Evolutionary conservation across 768 basidiomycete species (phyloP), one percentile per base, ranked within the genome.

Genomic region (Amanita muscaria): DNA sequence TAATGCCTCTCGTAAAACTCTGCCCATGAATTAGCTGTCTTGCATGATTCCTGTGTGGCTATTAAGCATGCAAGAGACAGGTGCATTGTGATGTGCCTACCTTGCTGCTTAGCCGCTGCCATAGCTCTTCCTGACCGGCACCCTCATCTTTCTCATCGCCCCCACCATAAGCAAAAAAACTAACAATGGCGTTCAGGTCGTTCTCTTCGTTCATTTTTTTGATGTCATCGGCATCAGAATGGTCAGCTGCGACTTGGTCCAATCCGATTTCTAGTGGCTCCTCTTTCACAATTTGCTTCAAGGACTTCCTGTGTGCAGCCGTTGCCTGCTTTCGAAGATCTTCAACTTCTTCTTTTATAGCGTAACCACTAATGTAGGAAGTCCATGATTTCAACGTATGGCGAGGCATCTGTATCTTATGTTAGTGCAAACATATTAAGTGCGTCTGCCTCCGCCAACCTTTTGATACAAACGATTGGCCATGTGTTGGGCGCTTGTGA

Each of bases 321-420:
- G 63, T 64, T 15, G 73, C 71, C 41, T 64, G 68, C 56, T 77
- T 76, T 42, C 70, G 65, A 42, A 71, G 56, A 4, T 59, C 53
- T n/a, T 76, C 77, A 9, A 82, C 47, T 31, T 67, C 59, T 8
- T 63, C 55, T 18, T 59, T 60, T 8, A 67, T 30, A 42, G 57
- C 16, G 18, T 5, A 56, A 41, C 48, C 49, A 23, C 50, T 34
- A 15, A 77, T 40, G 37, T 70, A 66, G n/a, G 53, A 55, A 24
- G 43, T 51, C 81, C 81, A 85, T 11, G 80, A 81, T 6, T 25
- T 55, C 4, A 52, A 10, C 2, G 67, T 52, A 56, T 85, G 84
- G 50, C 79, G 73, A 21, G 79, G 74, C 65, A 85, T 66, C 84
- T 86, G 46, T 33, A 36, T 42, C 21, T 44, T 25, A 31, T 12